A percentile compares a stretch with the other conserved stretches of the same genome.
Evolutionary conservation across 23 red algal species (phyloP).

Genomic region (Pyropia yezoensis): DNA sequence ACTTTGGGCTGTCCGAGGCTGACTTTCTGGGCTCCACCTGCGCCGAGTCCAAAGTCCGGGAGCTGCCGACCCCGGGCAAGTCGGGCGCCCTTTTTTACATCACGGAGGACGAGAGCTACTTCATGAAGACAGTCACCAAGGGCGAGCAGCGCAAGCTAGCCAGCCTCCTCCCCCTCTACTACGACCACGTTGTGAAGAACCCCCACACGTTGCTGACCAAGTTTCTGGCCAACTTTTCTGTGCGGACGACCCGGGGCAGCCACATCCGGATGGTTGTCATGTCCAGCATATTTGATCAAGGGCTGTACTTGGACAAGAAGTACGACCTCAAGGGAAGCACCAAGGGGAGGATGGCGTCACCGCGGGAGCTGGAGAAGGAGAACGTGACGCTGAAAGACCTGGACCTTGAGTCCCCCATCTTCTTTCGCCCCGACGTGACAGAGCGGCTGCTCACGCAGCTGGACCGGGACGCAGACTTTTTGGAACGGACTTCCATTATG

Average conservation of each 20-base stretch:
- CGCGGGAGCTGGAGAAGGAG: slow-evolving; percentile 27
- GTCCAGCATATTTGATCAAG: slow-evolving; percentile 59
- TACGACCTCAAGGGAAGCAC: slow-evolving; percentile 87
- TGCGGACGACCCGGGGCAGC: slow-evolving; percentile 50
- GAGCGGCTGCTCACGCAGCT: slow-evolving; percentile 47
- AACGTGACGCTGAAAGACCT: slow-evolving; percentile 71
- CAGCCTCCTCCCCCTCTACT: slow-evolving; percentile 63
- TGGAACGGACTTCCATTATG: slow-evolving; percentile 65
- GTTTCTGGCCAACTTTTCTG: slow-evolving; percentile 75
- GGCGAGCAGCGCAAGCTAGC: slow-evolving; percentile 50
- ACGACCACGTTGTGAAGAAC: slow-evolving; percentile 35
- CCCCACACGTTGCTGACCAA: slow-evolving; percentile 65
- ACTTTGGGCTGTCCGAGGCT: slow-evolving; percentile 54
- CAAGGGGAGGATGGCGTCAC: slow-evolving; percentile 38
- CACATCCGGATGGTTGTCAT: slow-evolving; percentile 89
- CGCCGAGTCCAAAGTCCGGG: slow-evolving; percentile 38
- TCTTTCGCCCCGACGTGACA: slow-evolving; percentile 53
- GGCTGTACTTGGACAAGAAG: slow-evolving; percentile 65
- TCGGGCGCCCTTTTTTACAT: slow-evolving; percentile 77
- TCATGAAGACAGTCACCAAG: slow-evolving; percentile 79
- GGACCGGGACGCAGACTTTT: slow-evolving; percentile 52
- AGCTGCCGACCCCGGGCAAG: slow-evolving; percentile 77
- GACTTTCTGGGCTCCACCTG: slow-evolving; percentile 76
- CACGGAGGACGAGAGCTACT: slow-evolving; percentile 80
- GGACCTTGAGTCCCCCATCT: slow-evolving; percentile 57